Percentiles rank a stretch among this genome's conserved stretches.
Conservation (phyloP, 2,329 filamentous ascomycete genomes). For the Diplocarpon rosae region DNA sequence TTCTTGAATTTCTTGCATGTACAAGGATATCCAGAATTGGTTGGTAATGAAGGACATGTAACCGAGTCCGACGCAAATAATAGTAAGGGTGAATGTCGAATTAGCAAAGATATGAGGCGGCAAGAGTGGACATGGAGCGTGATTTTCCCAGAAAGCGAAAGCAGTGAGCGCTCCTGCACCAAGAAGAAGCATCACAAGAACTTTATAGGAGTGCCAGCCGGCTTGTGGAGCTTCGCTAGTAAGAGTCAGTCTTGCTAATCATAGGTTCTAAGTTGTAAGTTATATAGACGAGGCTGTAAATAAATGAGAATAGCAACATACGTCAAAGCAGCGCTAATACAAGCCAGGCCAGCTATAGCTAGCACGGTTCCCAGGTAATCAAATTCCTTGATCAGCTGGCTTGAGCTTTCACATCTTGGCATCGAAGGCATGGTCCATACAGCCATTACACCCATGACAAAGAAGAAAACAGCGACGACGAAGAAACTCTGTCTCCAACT, state of each 20-base stretch:
- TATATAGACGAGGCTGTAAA: slow-evolving; percentile 2
- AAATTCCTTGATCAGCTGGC: slow-evolving; percentile 10
- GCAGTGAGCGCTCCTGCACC: slow-evolving; percentile 43
- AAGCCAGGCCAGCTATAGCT: slow-evolving; percentile 15
- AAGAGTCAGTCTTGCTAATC: neutral
- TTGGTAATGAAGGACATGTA: slow-evolving; percentile 51
- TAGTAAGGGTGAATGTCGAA: slow-evolving; percentile 46
- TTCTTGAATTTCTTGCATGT: slow-evolving; percentile 46
- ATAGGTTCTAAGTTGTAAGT: no score
- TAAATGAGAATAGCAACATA: slow-evolving; percentile 8
- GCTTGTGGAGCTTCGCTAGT: slow-evolving; percentile 32
- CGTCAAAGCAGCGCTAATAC: slow-evolving; percentile 20
- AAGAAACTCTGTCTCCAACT: slow-evolving; percentile 55
- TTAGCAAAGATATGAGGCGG: slow-evolving; percentile 48
- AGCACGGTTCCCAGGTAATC: slow-evolving; percentile 20
- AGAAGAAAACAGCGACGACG: slow-evolving; percentile 52
- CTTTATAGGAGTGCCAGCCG: slow-evolving; percentile 51
- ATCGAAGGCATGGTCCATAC: slow-evolving; percentile 51
- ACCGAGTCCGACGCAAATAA: slow-evolving; percentile 42
- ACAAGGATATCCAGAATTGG: slow-evolving; percentile 53
- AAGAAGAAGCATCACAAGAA: slow-evolving; percentile 50
- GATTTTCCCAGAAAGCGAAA: slow-evolving; percentile 53
- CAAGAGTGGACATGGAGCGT: slow-evolving; percentile 39
- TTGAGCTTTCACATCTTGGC: slow-evolving; percentile 28
- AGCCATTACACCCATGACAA: slow-evolving; percentile 44